phyloP scores from a whole-genome alignment of 495 filamentous ascomycete genomes.

The Neurospora africana region DNA sequence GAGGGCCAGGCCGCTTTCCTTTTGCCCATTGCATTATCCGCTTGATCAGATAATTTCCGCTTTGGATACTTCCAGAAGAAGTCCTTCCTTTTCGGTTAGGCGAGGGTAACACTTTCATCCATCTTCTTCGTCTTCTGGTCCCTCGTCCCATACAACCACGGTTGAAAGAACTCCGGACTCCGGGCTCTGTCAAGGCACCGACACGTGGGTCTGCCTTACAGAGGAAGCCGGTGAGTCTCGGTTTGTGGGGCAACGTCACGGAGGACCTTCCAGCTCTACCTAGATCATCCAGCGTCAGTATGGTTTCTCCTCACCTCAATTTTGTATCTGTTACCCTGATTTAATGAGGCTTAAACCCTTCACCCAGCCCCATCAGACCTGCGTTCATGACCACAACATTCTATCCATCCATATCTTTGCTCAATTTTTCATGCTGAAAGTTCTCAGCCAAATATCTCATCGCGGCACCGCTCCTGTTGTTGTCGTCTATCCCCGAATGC shows the following conservation, averaged over 20 bases:
- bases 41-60: not conserved
- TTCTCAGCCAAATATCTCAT: not conserved
- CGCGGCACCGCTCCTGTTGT: fast-evolving
- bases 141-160: not conserved
- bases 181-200: not conserved
- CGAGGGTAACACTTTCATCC: not conserved
- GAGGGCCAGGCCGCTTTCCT: not conserved
- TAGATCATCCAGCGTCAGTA: not conserved
- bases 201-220: not conserved
- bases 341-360: not conserved
- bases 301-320: not conserved
- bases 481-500: not conserved
- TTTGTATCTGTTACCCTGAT: not conserved
- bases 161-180: not conserved
- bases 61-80: not conserved
- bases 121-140: not conserved
- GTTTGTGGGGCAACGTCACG: not conserved
- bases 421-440: not conserved
- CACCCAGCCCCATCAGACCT: not conserved
- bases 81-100: not conserved
- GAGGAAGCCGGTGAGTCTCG: not conserved
- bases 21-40: not conserved
- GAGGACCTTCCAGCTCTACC: not conserved
- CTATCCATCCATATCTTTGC: not conserved
- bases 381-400: fast-evolving